Conservation (phyloP, 116 monocot genomes). For the Phalaenopsis hybrid region DNA sequence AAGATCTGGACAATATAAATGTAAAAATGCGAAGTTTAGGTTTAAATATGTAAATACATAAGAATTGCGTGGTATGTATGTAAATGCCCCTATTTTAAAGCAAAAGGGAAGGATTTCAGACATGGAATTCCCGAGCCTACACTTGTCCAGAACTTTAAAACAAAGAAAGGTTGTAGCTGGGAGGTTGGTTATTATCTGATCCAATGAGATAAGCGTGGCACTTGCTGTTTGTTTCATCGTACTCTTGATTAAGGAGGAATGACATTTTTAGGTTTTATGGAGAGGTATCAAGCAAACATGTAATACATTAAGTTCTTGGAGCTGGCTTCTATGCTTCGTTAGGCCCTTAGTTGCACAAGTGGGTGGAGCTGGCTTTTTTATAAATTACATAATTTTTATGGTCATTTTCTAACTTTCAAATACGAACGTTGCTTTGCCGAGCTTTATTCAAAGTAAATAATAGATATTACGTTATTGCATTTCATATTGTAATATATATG, state of each 20-base stretch:
- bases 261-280: not conserved
- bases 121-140: not conserved
- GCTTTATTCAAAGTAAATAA: too few relatives aligned
- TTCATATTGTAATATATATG: not conserved
- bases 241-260: not conserved
- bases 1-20: too few relatives aligned
- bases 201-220: not conserved
- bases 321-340: not conserved
- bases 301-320: not conserved
- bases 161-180: not conserved
- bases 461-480: not conserved
- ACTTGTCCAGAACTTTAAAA: not conserved
- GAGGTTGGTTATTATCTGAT: not conserved
- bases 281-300: conserved; percentile 4
- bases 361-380: not conserved
- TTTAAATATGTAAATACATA: too few relatives aligned
- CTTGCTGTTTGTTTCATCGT: not conserved
- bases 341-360: not conserved
- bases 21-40: too few relatives aligned
- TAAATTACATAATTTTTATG: not conserved
- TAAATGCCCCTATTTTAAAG: not conserved
- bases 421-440: too few relatives aligned
- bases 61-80: too few relatives aligned
- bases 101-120: not conserved
- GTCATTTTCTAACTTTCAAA: not conserved